Evolutionary conservation across 305 asterid genomes (phyloP), one percentile per base, ranked within the genome.

Genomic region (Euphrasia arctica): DNA sequence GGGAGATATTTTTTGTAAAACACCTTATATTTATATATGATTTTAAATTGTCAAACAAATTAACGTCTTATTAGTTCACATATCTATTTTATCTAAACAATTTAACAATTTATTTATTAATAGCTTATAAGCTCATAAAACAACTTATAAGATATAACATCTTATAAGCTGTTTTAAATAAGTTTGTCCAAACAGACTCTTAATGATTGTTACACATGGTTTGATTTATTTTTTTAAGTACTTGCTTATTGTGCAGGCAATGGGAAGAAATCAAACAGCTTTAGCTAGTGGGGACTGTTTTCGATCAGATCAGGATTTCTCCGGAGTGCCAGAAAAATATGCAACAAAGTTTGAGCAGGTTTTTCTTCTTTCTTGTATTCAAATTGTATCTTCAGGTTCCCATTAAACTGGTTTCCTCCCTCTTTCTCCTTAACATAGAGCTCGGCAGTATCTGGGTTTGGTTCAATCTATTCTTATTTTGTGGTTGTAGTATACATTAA

Each of bases 261-360:
- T 52, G 68, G 86, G 74, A 34, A 76, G 83, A 74, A 77, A 75
- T 69, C 78, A 74, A 50, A 65, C 76, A 39, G 72, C 70, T 65
- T 15, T 74, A 54, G 54, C 64, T 14, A 58, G 70, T 67, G 77
- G 73, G 50, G 76, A 69, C 60, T 66, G 65, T 74, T 72, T 75
- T 78, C 81, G 42, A 48, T 63, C 76, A 43, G 84, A 76, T 66
- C 81, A 57, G 36, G 74, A 74, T 58, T 68, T 71, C 54, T 65
- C 74, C 54, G 64, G 74, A 61, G 70, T 68, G 60, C 75, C 77
- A 71, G 82, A 77, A 54, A 78, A 70, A 54, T 81, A 74, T 78
- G 77, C 79, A 36, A 62, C 91, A 11, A 77, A 81, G 72, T 58
- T 86, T 41, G 86, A 84, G 36, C 85, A 86, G 91, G 96, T 88